Base-by-base conservation (phyloP, 2,329 filamentous ascomycete species). In the Graphium sp. region DNA sequence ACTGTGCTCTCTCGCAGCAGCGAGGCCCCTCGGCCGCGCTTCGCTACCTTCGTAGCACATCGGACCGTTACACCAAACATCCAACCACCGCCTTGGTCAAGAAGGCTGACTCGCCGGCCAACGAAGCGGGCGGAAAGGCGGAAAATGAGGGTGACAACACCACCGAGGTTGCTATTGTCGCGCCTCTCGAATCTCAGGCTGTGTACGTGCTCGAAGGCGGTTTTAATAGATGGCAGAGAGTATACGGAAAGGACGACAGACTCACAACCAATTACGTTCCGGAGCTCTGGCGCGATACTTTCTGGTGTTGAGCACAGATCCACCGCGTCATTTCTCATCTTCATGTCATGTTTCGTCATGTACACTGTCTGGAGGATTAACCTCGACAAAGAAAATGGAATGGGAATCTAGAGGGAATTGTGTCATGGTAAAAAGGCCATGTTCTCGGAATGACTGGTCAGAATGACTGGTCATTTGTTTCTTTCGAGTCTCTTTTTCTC, bases 1-100 rank as follows among this genome's bases (percentile, higher is more conserved):
- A 98, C 56, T 98, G 89, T 53, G 79, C 81, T 12, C 59, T 95
- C 31, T 87, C 78, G 39, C 89, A 95, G 57, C 79, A 93, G 55
- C 66, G 89, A 1, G 89, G 89, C 0, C 89, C 89, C 0, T 67
- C 67, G 28, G 84, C 87, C 4, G 89, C 89, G 4, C 54, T 93
- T 40, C 63, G 66, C 42, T 95, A 94, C 49, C 40, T 85, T 35
- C 59, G 78, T 20, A 78, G 84, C 54, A 61, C 35, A 38, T 7
- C 41, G 44, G 22, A 37, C 9, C 8, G 18, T n/a, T 12, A 25
- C 15, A 15, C 14, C 15, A 11, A 17, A 9, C 10, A 15, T 7
- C n/a, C 26, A 12, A 8, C n/a, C 16, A 16, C 26, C 10, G 18
- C 26, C 10, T 20, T 14, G 4, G 16, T 24, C 15, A 17, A 21